A percentile compares a stretch with the other conserved stretches of the same genome.
phyloP scores from a whole-genome alignment of 768 basidiomycete species.

The Mycena belliarum region DNA sequence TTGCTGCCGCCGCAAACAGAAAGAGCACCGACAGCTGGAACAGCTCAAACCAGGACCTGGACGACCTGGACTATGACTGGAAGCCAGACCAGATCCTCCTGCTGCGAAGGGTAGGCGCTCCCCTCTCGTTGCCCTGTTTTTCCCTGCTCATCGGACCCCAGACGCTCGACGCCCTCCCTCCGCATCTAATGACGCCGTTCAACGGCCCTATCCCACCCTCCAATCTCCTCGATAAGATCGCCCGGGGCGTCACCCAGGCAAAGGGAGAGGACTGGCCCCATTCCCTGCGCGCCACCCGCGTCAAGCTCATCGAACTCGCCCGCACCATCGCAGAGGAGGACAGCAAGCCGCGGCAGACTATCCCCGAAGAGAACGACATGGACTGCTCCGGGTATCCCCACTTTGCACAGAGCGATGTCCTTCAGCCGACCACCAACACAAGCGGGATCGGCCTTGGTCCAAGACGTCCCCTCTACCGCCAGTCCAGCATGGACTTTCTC shows the following conservation, averaged over 20 bases:
- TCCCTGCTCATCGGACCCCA: slow-evolving; percentile 28
- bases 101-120: slow-evolving; percentile 58
- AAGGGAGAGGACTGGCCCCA: slow-evolving; percentile 85
- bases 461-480: slow-evolving; percentile 67
- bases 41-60: slow-evolving; percentile 70
- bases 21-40: slow-evolving; percentile 86
- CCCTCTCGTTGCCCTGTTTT: slow-evolving; percentile 13
- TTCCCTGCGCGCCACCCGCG: slow-evolving; percentile 77
- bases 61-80: slow-evolving; percentile 73
- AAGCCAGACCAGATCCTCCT: slow-evolving; percentile 70
- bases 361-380: slow-evolving; percentile 46
- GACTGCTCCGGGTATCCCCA: slow-evolving; percentile 22
- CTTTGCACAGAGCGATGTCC: slow-evolving; percentile 39
- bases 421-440: slow-evolving; percentile 44
- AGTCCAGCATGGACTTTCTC: slow-evolving; percentile 89
- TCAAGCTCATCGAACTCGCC: slow-evolving; percentile 80
- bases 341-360: slow-evolving; percentile 38
- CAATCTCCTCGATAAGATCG: slow-evolving; percentile 85
- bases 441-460: slow-evolving; percentile 24
- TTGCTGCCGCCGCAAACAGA: slow-evolving; percentile 49
- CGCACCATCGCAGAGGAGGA: slow-evolving; percentile 63
- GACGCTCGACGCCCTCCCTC: slow-evolving; percentile 83
- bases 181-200: slow-evolving; percentile 86
- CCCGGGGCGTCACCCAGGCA: slow-evolving; percentile 71
- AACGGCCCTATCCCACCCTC: slow-evolving; percentile 81